phyloP scores from a whole-genome alignment of 495 filamentous ascomycete genomes.

The Acidomyces sp. region DNA sequence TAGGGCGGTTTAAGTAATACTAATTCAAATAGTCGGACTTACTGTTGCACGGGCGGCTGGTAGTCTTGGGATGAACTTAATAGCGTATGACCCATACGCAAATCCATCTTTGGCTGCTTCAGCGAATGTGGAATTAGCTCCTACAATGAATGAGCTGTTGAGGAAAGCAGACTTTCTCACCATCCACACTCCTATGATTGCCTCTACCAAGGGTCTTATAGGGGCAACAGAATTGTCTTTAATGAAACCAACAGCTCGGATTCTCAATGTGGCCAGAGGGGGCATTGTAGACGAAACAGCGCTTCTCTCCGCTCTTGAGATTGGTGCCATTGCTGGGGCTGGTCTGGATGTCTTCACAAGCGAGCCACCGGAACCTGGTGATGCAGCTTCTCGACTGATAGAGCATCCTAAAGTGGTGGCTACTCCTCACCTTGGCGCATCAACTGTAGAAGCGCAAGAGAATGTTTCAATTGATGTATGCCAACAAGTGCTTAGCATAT shows the following conservation, averaged over 20 bases:
- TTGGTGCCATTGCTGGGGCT: constrained; percentile 54
- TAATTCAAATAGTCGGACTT: constrained; percentile 42
- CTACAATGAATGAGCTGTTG: constrained; percentile 42
- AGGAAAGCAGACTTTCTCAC: constrained; percentile 55
- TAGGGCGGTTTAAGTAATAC: constrained; percentile 3
- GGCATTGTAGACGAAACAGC: constrained; percentile 62
- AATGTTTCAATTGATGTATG: constrained; percentile 64
- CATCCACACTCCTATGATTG: constrained; percentile 61
- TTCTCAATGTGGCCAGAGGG: constrained; percentile 35
- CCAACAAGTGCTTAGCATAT: constrained; percentile 54
- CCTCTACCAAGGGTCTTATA: constrained; percentile 55
- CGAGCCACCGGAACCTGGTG: constrained; percentile 47
- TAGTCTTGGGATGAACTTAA: constrained; percentile 54
- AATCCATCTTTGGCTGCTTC: constrained; percentile 43
- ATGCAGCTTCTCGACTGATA: constrained; percentile 39
- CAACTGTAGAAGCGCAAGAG: constrained; percentile 64
- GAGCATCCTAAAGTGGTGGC: constrained; percentile 51
- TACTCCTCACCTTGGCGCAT: constrained; percentile 61
- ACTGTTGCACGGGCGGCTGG: constrained; percentile 56
- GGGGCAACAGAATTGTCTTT: constrained; percentile 43
- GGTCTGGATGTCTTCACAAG: constrained; percentile 63
- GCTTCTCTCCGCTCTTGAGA: constrained; percentile 50
- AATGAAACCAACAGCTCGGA: constrained; percentile 41
- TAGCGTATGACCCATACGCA: constrained; percentile 57
- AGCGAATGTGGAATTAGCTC: constrained; percentile 44